phyloP scores from a whole-genome alignment of 768 basidiomycete species.

The Podaxis sp. region DNA sequence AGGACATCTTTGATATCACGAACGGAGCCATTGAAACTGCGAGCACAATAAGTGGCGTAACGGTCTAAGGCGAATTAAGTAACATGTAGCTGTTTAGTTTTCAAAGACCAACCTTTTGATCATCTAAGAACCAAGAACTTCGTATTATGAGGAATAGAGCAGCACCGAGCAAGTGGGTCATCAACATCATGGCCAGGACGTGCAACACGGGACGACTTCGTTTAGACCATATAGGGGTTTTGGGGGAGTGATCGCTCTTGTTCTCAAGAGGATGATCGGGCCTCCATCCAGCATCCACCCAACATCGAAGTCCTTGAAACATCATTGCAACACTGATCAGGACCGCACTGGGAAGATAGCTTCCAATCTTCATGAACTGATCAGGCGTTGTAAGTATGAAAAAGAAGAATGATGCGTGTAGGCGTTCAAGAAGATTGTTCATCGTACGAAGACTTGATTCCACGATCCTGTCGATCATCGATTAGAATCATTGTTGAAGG shows the following conservation, averaged over 20 bases:
- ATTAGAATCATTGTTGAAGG: not conserved
- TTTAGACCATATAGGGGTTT: constrained; percentile 35
- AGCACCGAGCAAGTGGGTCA: constrained; percentile 55
- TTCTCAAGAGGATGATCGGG: constrained; percentile 17
- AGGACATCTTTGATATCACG: constrained; percentile 28
- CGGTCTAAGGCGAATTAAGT: constrained; percentile 6
- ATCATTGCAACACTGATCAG: constrained; percentile 84
- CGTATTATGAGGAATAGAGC: constrained; percentile 48
- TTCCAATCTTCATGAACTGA: constrained; percentile 86
- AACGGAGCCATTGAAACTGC: constrained; percentile 30
- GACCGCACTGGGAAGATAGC: constrained; percentile 85
- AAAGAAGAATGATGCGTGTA: constrained; percentile 98
- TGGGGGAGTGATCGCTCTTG: constrained; percentile 17
- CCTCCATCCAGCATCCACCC: constrained; percentile 68
- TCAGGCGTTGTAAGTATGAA: constrained; percentile 68
- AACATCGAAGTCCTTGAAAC: constrained; percentile 73
- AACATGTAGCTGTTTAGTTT: not conserved
- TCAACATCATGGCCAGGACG: constrained; percentile 49
- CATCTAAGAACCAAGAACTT: constrained; percentile 40
- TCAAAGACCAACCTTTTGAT: constrained; percentile 34
- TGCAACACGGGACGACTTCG: constrained; percentile 54
- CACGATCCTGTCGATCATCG: constrained; percentile 49
- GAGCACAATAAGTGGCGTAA: constrained; percentile 6
- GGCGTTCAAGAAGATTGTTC: constrained; percentile 92
- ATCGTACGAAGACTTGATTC: constrained; percentile 88